Evolutionary conservation across 768 basidiomycete species (phyloP).

Genomic region (Mycena rosella): DNA sequence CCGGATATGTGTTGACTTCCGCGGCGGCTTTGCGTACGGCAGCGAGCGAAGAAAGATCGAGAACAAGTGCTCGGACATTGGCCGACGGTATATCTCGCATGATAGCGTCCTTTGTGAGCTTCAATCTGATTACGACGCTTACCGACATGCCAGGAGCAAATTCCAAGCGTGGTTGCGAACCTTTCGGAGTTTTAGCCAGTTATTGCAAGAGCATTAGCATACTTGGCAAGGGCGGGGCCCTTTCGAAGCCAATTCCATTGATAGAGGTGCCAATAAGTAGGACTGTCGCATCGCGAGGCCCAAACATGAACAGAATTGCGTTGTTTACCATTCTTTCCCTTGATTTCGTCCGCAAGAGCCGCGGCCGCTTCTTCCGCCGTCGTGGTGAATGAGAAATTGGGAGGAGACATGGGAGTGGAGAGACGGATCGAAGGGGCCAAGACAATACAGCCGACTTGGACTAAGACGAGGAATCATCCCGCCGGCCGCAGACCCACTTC

Average conservation of each 20-base stretch:
- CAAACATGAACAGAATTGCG: background rate
- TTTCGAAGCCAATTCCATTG: slow-evolving; percentile 22
- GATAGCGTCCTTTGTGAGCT: slow-evolving; percentile 3
- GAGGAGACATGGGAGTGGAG: background rate
- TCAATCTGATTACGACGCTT: background rate
- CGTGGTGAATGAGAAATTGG: background rate
- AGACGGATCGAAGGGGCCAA: too few species aligned
- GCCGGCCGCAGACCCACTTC: too few species aligned
- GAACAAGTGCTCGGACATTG: background rate
- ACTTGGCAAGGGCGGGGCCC: slow-evolving; percentile 16
- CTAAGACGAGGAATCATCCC: too few species aligned
- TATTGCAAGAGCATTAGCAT: slow-evolving; percentile 16
- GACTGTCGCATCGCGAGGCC: background rate
- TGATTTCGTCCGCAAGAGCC: slow-evolving; percentile 1
- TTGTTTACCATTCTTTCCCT: background rate
- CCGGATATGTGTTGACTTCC: slow-evolving; percentile 15
- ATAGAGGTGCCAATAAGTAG: slow-evolving; percentile 21
- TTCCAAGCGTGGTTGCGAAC: background rate
- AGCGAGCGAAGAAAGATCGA: slow-evolving; percentile 14
- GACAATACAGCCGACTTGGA: too few species aligned
- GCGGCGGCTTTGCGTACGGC: slow-evolving; percentile 5
- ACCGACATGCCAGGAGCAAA: background rate
- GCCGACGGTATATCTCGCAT: slow-evolving; percentile 4
- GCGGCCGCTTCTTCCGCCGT: slow-evolving; percentile 3
- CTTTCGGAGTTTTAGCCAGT: slow-evolving; percentile 18